A percentile compares a stretch with the other conserved stretches of the same genome.
phyloP scores from a whole-genome alignment of 805 yeast genomes.

The Starmera dryadoides region DNA sequence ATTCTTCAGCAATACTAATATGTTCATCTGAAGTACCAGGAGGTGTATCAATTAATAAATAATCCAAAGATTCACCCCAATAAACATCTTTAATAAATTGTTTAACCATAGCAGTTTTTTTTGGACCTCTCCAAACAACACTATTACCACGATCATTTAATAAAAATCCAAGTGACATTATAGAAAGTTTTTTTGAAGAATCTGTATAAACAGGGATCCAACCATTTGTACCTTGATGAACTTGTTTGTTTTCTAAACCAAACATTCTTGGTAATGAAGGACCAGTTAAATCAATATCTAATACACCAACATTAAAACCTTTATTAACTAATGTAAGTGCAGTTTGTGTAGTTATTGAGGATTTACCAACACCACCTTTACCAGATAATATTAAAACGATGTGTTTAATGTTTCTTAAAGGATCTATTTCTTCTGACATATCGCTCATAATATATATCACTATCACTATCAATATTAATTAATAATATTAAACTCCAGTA shows the following conservation, averaged over 20 bases:
- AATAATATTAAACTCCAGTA: too few species aligned
- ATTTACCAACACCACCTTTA: conserved; percentile 96
- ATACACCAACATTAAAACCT: conserved; percentile 84
- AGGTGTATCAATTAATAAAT: conserved; percentile 89
- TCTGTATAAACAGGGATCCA: conserved; percentile 78
- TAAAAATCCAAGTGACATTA: conserved; percentile 87
- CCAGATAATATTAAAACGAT: conserved; percentile 83
- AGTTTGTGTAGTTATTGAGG: conserved; percentile 90
- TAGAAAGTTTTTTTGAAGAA: conserved; percentile 40
- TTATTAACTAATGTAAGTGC: conserved; percentile 70
- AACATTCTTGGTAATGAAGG: conserved; percentile 96
- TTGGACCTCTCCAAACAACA: conserved; percentile 98
- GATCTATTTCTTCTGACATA: too few species aligned
- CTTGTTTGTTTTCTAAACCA: conserved; percentile 75
- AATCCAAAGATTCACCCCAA: conserved; percentile 81
- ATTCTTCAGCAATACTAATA: conserved; percentile 90
- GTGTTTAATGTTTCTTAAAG: conserved; percentile 55
- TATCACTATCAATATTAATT: too few species aligned
- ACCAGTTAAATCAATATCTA: conserved; percentile 94
- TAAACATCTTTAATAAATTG: conserved; percentile 87
- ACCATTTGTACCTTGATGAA: conserved; percentile 73
- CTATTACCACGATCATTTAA: conserved; percentile 79
- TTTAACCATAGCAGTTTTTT: conserved; percentile 94
- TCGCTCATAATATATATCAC: too few species aligned
- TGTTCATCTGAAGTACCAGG: conserved; percentile 99